Conservation (phyloP, 352 stramenopile genomes). For the Pythium periplocum region DNA sequence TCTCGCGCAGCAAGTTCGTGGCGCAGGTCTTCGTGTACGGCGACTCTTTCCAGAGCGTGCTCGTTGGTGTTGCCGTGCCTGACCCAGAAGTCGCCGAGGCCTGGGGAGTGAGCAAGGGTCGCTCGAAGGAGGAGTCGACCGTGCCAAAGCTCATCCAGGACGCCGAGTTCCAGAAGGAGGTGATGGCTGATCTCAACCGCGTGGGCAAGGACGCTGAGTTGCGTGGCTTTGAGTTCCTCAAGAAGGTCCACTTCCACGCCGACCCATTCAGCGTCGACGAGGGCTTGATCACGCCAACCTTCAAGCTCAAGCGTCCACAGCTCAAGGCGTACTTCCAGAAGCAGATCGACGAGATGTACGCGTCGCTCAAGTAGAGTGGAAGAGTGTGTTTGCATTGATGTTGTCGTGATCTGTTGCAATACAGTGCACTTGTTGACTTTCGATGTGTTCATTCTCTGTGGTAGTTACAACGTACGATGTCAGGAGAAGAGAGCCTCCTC, state of each 20-base stretch:
- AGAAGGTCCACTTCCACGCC: conserved; percentile 80
- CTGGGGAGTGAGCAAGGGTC: conserved; percentile 15
- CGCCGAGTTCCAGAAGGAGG: conserved; percentile 43
- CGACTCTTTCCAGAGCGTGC: conserved; percentile 89
- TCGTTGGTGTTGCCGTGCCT: conserved; percentile 91
- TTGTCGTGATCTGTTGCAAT: not conserved
- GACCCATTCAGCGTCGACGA: conserved; percentile 88
- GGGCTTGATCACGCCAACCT: conserved; percentile 92
- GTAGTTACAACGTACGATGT: not conserved
- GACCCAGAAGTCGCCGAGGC: conserved; percentile 26
- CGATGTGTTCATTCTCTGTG: not conserved
- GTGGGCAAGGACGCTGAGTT: conserved; percentile 57
- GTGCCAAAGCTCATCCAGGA: conserved; percentile 35
- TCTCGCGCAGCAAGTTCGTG: conserved; percentile 85
- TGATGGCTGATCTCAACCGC: conserved; percentile 69
- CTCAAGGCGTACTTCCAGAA: conserved; percentile 44
- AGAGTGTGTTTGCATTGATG: not conserved
- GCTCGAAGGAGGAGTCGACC: conserved; percentile 27
- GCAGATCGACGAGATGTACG: conserved; percentile 54
- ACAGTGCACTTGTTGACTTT: not conserved
- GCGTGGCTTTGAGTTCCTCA: conserved; percentile 91
- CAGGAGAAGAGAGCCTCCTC: conserved; percentile 13
- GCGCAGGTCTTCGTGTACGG: conserved; percentile 92
- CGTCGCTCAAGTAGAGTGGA: conserved; percentile 3
- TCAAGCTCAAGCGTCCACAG: conserved; percentile 91